Percentiles rank a stretch among this genome's conserved stretches.
phyloP scores from a whole-genome alignment of 176 grass and related monocot genomes.

The Tillandsia fasciculata region DNA sequence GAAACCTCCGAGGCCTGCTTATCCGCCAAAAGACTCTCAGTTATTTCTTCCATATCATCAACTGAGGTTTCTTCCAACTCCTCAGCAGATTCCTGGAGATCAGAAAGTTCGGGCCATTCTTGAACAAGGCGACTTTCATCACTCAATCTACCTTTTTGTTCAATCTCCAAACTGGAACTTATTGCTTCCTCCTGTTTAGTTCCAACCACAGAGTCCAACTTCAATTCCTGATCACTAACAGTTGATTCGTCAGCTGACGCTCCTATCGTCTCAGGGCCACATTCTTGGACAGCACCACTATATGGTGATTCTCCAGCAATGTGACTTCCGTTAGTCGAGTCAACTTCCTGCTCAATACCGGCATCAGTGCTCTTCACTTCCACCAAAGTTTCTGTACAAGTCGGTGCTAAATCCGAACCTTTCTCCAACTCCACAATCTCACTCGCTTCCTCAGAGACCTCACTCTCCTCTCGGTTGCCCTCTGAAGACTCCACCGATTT shows the following conservation, averaged over 20 bases:
- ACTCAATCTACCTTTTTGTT: background rate
- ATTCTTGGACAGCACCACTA: background rate
- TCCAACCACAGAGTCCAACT: background rate
- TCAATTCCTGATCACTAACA: background rate
- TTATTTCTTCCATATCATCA: background rate
- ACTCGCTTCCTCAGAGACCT: background rate
- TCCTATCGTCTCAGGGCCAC: background rate
- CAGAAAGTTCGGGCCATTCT: constrained; percentile 7
- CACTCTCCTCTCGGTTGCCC: background rate
- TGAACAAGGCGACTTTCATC: constrained; percentile 7
- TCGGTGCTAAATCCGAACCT: background rate
- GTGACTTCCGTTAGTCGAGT: background rate
- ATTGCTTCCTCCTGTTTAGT: constrained; percentile 3
- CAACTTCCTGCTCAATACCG: background rate
- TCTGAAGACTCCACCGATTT: background rate
- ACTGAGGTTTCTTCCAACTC: constrained; percentile 5
- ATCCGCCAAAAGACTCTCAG: constrained; percentile 38
- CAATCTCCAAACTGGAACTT: constrained; percentile 22
- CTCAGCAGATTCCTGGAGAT: background rate
- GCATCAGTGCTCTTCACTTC: background rate
- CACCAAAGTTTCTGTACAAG: background rate
- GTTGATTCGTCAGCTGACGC: background rate
- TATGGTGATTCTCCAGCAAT: background rate
- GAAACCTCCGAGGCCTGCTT: constrained; percentile 45
- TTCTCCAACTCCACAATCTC: background rate